Evolutionary conservation across 768 basidiomycete species (phyloP), one percentile per base, ranked within the genome.

Genomic region (Infundibulicybe gibba): DNA sequence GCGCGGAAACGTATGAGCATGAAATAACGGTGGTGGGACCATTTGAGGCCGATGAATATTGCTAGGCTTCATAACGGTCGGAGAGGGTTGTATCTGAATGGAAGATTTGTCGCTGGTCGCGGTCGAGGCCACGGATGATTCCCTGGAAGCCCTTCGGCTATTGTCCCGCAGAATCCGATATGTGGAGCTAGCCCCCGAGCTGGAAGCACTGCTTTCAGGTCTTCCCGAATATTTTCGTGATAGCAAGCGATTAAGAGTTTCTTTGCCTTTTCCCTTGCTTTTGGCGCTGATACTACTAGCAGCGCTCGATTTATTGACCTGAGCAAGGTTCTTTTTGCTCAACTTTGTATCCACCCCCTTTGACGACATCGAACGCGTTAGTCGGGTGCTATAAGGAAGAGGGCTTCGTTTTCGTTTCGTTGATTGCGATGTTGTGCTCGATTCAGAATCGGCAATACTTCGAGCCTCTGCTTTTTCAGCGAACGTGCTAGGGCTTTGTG

Each of bases 81-180:
- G 67, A 2, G 66, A 68, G 16, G 58, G 54, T 43, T 58, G 66
- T 21, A 40, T 48, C 14, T 51, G 39, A 16, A 15, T 41, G 1
- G 41, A 56, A 17, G 62, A 59, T 31, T 49, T 58, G 33, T 66
- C 68, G 41, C 64, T 68, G 9, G 54, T 56, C 11, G 58, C 58
- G 41, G 52, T 62, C n/a, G 69, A 77, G 3, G 56, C 67, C n/a
- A 79, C 63, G n/a, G 81, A 82, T 5, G 79, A 76, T 9, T 76
- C 61, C 25, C 71, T 65, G 17, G 77, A 79, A 15, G 68, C 63
- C 14, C 65, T 42, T 39, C 46, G 46, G 32, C 59, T 61, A 20
- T 54, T 55, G 19, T 55, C 51, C 14, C 57, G 54, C 8, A 75
- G 62, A 43, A 72, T 51, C 38, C 61, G 63, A 35, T 62, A 61